phyloP scores from a whole-genome alignment of 2,329 filamentous ascomycete genomes.

The Diaporthe velutina region DNA sequence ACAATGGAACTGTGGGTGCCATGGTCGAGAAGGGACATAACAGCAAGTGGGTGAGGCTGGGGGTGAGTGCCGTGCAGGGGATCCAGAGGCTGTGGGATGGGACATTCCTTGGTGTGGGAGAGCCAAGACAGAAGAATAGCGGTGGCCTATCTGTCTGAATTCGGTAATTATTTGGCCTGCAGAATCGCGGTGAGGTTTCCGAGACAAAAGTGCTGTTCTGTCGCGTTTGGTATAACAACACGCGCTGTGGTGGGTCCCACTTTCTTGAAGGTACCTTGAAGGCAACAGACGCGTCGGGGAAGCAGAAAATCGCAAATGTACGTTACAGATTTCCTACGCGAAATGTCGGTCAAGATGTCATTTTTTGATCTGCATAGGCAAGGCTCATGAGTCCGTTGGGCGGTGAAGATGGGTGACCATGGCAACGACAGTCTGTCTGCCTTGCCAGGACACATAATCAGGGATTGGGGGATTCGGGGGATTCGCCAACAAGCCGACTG shows the following conservation, averaged over 20 bases:
- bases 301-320: not conserved
- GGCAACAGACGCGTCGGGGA: too few species aligned
- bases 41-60: conserved; percentile 76
- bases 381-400: not conserved
- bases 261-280: too few species aligned
- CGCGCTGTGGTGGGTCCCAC: too few species aligned
- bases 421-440: not conserved
- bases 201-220: not conserved
- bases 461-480: too few species aligned
- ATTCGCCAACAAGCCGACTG: not conserved
- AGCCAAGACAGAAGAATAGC: conserved; percentile 83
- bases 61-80: conserved; percentile 79
- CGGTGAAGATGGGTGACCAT: not conserved
- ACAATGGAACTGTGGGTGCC: conserved; percentile 77
- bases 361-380: not conserved
- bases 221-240: not conserved
- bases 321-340: not conserved
- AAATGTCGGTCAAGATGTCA: not conserved
- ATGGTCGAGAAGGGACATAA: conserved; percentile 79
- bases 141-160: conserved; percentile 70
- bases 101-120: conserved; percentile 83
- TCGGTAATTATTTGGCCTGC: not conserved
- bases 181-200: not conserved
- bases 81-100: conserved; percentile 74
- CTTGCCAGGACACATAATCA: too few species aligned